Evolutionary conservation across 2,329 filamentous ascomycete genomes (phyloP), one percentile per base, ranked within the genome.

Genomic region (Penicillium paneum): DNA sequence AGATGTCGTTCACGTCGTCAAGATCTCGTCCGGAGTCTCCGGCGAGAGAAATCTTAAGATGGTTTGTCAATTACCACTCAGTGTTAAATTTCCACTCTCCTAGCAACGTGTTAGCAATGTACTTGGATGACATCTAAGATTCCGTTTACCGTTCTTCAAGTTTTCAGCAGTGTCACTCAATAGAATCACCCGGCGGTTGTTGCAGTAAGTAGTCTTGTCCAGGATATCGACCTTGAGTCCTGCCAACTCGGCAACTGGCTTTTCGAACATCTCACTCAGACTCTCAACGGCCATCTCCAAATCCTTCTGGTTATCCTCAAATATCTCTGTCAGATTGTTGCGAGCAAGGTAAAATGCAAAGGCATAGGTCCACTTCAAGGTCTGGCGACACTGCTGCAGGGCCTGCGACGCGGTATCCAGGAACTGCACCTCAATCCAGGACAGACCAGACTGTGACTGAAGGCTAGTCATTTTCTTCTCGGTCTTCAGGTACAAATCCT

Each of bases 391-490:
- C 43, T 91, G 91, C 76, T 97, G 93, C 15, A 99, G 82, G 3
- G 93, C 91, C 70, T 96, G 91, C 0, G 92, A 96, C 0, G 94
- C 94, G 2, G 90, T 88, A 67, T 96, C 90, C 21, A 99, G 83
- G 71, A 97, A 99, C 70, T 99, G 94, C 7, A 99, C 94, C 71
- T 99, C 94, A 56, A 99, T 99, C 94, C 94, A 99, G 0, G 92
- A 97, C 85, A 99, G 91, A 59, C 91, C 91, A 0, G 93, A 97
- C 28, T 91, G 86, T 36, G 89, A 91, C 74, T 99, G 94, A 40
- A 99, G 81, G 71, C 94, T 89, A 29, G 93, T 89, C 94, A 99
- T 99, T 81, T 99, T 99, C 82, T 93, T 96, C 75, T 99, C 93
- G 0, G 94, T 97, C 81, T 97, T 97, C 46, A 89, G 81, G 63